These are phyloP conservation scores for Aureobasidium sp. DNA, from an alignment of 2,329 filamentous ascomycete genomes.

Conservation along the genomic window DNA sequence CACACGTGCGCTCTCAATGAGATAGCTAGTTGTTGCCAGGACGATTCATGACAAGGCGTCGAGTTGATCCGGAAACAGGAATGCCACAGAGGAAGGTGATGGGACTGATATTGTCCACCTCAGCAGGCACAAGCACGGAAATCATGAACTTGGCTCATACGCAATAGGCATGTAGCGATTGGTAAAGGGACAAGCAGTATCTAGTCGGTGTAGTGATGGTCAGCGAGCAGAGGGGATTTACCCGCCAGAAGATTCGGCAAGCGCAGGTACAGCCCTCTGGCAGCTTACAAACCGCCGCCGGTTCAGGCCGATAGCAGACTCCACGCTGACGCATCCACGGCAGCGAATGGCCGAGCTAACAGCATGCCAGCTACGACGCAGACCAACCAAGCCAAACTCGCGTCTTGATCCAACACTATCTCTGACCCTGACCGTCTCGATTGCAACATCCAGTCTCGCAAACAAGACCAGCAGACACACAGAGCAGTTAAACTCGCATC, in stretches of 20 bases:
- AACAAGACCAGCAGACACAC: neutral
- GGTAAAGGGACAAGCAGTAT: neutral
- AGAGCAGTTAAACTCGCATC: neutral
- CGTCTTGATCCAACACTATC: neutral
- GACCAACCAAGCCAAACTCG: neutral
- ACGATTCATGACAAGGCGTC: neutral
- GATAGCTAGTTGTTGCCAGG: neutral
- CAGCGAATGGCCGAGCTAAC: neutral
- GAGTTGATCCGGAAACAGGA: neutral
- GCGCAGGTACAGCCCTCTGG: neutral
- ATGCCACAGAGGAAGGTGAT: neutral
- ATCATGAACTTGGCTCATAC: neutral
- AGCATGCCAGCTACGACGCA: neutral
- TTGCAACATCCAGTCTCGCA: neutral
- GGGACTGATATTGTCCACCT: neutral
- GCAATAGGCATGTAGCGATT: neutral
- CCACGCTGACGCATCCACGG: slow-evolving; percentile 5
- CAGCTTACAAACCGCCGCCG: neutral
- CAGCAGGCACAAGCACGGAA: neutral
- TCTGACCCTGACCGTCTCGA: neutral
- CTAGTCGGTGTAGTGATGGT: neutral
- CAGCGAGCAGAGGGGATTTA: neutral
- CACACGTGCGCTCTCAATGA: neutral
- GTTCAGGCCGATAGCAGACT: slow-evolving; percentile 1
- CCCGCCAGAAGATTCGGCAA: neutral